Evolutionary conservation across 768 basidiomycete species (phyloP), one percentile per base, ranked within the genome.

Genomic region (Mycena rosella): DNA sequence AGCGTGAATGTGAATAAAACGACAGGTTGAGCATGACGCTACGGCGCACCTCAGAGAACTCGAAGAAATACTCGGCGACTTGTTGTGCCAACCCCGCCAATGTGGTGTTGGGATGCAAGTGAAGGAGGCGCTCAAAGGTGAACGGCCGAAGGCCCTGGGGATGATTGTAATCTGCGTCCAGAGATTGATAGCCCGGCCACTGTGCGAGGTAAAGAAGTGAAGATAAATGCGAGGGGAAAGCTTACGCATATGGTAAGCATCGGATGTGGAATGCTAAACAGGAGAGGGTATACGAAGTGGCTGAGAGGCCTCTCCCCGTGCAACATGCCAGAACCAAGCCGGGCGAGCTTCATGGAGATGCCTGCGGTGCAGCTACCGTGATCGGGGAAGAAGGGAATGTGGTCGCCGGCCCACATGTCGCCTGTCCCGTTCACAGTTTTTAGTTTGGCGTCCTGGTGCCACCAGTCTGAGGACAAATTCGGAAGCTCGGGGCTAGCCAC

Each of bases 111-210:
- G 22, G 36, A 13, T 56, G 1, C 3, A 67, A 20, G 18, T 22
- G 15, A 10, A 67, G 54, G 1, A 54, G 60, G 7, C 52, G 65
- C 8, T 47, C 1, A 17, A 67, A 11, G 9, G 22, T 22, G 24
- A 67, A 40, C 3, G 65, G 54, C n/a, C 29, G 48, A 14, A 44
- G 27, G 10, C 49, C 49, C 0, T 26, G 3, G 11, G n/a, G 20
- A 11, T 44, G 38, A 27, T 38, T 17, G 15, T 42, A 44, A 3
- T 42, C 32, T 40, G 9, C 45, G 20, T 44, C 20, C 7, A 60
- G 14, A 7, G 42, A 26, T 6, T 49, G 20, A 38, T 67, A 67
- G 2, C 65, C 65, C 17, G 65, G 65, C 58, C 59, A 67, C 65
- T 67, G 11, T 5, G 26, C 17, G 8, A n/a, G 15, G 18, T 6